Evolutionary conservation across 768 basidiomycete genomes (phyloP).

Genomic region (Rhodotorula sphaerocarpa): DNA sequence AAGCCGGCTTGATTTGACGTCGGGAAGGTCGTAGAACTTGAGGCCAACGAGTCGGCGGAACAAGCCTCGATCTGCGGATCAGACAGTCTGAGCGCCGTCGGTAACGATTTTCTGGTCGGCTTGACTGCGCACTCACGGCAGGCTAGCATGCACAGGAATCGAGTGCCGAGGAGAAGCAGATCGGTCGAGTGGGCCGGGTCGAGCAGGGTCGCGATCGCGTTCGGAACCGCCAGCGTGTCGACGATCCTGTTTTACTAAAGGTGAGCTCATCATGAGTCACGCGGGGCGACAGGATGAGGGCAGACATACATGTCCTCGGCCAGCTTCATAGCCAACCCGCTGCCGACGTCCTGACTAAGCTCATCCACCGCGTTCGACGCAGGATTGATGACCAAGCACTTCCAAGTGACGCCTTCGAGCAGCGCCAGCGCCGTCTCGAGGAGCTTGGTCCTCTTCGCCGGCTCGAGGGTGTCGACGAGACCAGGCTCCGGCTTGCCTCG

Average conservation of each 20-base stretch:
- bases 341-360: no score
- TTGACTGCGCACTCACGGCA: conserved; percentile 3
- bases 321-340: no score
- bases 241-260: background rate
- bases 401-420: conserved; percentile 29
- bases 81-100: no score
- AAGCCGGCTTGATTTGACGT: conserved; percentile 1
- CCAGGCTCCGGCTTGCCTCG: background rate
- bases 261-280: background rate
- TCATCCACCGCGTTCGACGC: no score
- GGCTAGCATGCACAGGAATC: conserved; percentile 10
- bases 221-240: background rate
- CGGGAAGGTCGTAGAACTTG: conserved; percentile 20
- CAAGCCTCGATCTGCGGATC: conserved; percentile 15
- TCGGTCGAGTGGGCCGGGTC: conserved; percentile 19
- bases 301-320: conserved; percentile 10
- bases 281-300: background rate
- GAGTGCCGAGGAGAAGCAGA: background rate
- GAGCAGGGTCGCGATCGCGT: conserved; percentile 22
- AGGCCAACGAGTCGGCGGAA: conserved; percentile 15
- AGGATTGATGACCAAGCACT: background rate
- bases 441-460: conserved; percentile 7
- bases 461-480: conserved; percentile 9
- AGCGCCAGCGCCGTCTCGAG: conserved; percentile 3
- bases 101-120: no score